Base-by-base conservation (phyloP, 2,329 filamentous ascomycete species). In the Penicillium sp. region DNA sequence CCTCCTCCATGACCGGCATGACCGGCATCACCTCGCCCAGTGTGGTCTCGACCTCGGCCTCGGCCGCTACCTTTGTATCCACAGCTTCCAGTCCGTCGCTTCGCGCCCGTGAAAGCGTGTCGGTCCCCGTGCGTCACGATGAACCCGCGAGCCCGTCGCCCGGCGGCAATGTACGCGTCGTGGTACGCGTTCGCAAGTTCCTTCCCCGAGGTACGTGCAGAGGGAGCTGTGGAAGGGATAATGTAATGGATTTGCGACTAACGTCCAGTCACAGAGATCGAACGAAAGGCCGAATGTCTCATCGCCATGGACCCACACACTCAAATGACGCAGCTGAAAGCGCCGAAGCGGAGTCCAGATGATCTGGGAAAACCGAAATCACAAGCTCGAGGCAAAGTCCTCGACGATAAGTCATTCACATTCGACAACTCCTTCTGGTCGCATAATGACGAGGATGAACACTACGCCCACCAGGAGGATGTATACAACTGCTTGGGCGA, bases 371-470 rank as follows among this genome's bases (percentile, higher is more conserved):
- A 81, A 55, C 66, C 75, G 40, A 78, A 80, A 55, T 75, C 80
- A 3, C 86, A 84, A 69, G 81, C 82, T 33, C 83, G 89, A 54
- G 69, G 71, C 27, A 92, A 87, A 68, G 76, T 87, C 6, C 76
- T 87, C 47, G 90, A 96, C 65, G 89, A 95, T 66, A 96, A 95
- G 73, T 81, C 79, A 0, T 98, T 98, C 66, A 91, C 88, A 2
- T 98, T 98, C 68, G 93, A 98, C 76, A 95, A 90, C 67, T 97
- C 91, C 0, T 98, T 97, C 74, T 98, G 93, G 91, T 97, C 92
- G 52, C 90, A 96, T 72, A 76, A 92, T 67, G 79, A 80, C 48
- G 70, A 77, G 24, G 90, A 95, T 66, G 76, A 82, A 28, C 89
- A 96, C 72, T 98, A 96, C 67, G 91, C 93, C 3, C 81, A 86